A percentile compares a stretch with the other conserved stretches of the same genome.
Evolutionary conservation across 2,329 filamentous ascomycete genomes (phyloP).

Genomic region (Calycina marina): DNA sequence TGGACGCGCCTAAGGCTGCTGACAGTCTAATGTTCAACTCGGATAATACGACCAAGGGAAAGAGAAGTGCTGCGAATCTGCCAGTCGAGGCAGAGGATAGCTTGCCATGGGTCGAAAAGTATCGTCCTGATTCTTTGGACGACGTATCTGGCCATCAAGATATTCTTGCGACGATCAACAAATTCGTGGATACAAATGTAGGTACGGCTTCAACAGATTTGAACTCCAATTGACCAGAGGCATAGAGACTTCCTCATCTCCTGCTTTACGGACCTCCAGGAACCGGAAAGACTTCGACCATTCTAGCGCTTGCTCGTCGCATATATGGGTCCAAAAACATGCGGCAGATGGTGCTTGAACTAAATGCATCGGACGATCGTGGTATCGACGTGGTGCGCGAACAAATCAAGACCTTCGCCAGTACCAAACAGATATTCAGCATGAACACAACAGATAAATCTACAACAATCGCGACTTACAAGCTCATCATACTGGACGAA

Average conservation of each 20-base stretch:
- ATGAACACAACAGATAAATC: constrained; percentile 36
- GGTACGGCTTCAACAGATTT: constrained; percentile 4
- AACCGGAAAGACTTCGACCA: constrained; percentile 94
- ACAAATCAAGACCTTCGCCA: constrained; percentile 98
- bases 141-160: constrained; percentile 96
- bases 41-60: constrained; percentile 66
- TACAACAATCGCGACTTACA: constrained; percentile 57
- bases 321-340: constrained; percentile 90
- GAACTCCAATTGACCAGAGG: constrained; percentile 1
- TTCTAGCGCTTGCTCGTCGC: constrained; percentile 78
- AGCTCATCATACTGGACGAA: constrained; percentile 94
- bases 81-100: constrained; percentile 90
- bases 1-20: constrained; percentile 40
- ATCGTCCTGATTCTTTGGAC: constrained; percentile 72
- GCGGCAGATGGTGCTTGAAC: constrained; percentile 95
- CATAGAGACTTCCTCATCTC: constrained; percentile 71
- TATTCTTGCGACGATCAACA: constrained; percentile 94
- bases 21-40: constrained; percentile 54
- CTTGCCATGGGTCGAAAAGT: constrained; percentile 97
- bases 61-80: constrained; percentile 81
- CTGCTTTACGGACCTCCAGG: constrained; percentile 93
- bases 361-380: constrained; percentile 93
- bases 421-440: constrained; percentile 91
- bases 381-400: constrained; percentile 96
- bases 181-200: constrained; percentile 85